Percentiles rank a stretch among this genome's conserved stretches.
Conservation (phyloP, 345 rosid genomes). For the Eucalyptus erythrocorys region DNA sequence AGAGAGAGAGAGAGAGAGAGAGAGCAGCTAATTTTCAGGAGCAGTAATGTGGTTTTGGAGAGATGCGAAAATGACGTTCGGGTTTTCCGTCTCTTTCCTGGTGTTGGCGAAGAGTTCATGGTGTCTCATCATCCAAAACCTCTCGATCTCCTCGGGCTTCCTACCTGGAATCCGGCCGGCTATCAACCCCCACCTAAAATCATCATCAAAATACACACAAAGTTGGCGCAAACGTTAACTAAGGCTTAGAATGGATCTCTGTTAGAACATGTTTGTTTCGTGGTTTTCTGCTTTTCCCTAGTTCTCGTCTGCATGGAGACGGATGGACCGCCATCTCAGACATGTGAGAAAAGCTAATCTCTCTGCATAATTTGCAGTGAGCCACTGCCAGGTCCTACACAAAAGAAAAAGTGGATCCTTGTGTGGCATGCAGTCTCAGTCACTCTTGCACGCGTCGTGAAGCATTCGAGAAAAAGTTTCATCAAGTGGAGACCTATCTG, state of each 20-base stretch:
- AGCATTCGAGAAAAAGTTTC: not conserved
- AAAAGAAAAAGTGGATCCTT: not conserved
- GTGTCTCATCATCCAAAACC: constrained; percentile 42
- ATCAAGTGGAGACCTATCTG: not conserved
- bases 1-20: not conserved
- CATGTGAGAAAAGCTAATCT: not conserved
- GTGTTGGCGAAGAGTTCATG: not conserved
- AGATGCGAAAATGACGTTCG: not conserved
- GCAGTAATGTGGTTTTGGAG: not conserved
- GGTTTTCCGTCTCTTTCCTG: not conserved
- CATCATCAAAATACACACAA: not conserved
- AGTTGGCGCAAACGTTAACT: not conserved
- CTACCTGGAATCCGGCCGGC: constrained; percentile 34
- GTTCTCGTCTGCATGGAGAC: not conserved
- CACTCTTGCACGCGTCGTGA: not conserved
- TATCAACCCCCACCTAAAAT: constrained; percentile 26
- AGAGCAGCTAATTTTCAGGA: not conserved
- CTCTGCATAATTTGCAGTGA: not conserved
- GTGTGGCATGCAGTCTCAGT: not conserved
- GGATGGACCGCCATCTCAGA: not conserved
- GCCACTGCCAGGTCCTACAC: not conserved
- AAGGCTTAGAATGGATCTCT: not conserved
- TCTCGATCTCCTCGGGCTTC: constrained; percentile 34
- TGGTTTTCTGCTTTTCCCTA: not conserved
- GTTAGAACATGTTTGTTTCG: not conserved